Base-by-base conservation (phyloP, 2,329 filamentous ascomycete species). In the Nigrospora oryzae region DNA sequence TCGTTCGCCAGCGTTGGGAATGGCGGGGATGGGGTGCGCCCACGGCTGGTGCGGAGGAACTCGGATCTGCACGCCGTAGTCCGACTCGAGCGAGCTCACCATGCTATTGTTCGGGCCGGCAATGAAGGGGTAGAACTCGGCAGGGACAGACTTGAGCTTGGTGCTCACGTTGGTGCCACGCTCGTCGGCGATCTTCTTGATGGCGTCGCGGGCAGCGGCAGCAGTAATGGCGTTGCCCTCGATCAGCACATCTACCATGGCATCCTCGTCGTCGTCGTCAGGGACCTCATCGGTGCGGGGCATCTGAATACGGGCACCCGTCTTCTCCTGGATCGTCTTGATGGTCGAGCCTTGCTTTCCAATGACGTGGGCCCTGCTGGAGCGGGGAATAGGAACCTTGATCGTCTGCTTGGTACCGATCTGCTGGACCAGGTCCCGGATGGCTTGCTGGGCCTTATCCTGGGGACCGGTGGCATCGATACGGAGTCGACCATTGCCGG, bases 61-160 rank as follows among this genome's bases (percentile, higher is more conserved):
- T 46, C 86, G 80, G 51, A 98, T 75, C 60, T 86, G 84, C 33
- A 95, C 74, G 49, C 88, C 86, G 50, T 84, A 84, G 49, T 78
- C 78, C 48, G 81, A 69, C 64, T 91, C 85, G 43, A 95, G 73
- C 34, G 77, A 75, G 51, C 79, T 74, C 45, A 88, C 68, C 42
- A 80, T 70, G 39, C 77, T 71, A 60, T 89, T 87, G 61, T 85
- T 78, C 11, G 84, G 80, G 40, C 89, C 89, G 19, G 89, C 84
- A 63, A 98, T 84, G 71, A 98, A 98, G 43, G 91, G 91, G 67
- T 93, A 98, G 65, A 93, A 94, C 62, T 95, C 89, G 23, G 89
- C 79, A 8, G 93, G 90, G 48, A 98, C 84, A 40, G 83, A 82
- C 64, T 84, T 88, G 52, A 98, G 67, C 56, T 86, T 88, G 46